Conservation (phyloP, 768 basidiomycete genomes). For the Epithele typhae region DNA sequence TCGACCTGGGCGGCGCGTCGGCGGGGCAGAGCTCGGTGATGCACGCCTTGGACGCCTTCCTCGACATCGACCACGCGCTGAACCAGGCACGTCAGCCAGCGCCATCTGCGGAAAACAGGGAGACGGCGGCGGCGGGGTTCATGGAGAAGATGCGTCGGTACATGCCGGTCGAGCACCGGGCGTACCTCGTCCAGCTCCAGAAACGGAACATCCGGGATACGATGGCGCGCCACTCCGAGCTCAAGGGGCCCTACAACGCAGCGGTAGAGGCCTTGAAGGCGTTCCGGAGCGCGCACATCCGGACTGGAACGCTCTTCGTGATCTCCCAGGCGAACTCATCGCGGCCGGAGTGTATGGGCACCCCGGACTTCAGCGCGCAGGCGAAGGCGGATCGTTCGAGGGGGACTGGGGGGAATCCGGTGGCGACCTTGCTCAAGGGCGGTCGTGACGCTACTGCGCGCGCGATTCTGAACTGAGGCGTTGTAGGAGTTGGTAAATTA, state of each 20-base stretch:
- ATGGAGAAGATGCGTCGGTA: slow-evolving; percentile 93
- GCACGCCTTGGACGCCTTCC: slow-evolving; percentile 79
- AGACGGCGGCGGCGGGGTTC: slow-evolving; percentile 62
- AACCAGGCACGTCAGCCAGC: slow-evolving; percentile 62
- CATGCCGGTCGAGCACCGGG: slow-evolving; percentile 91
- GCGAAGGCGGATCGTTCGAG: slow-evolving; percentile 46
- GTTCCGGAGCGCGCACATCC: slow-evolving; percentile 86
- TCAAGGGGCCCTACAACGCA: slow-evolving; percentile 74
- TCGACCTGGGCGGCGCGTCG: slow-evolving; percentile 82
- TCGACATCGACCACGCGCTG: slow-evolving; percentile 86
- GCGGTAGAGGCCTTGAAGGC: slow-evolving; percentile 76
- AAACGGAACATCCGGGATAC: slow-evolving; percentile 61
- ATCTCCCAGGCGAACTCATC: slow-evolving; percentile 74
- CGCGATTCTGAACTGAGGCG: too few species aligned
- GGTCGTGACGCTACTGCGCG: slow-evolving; percentile 84
- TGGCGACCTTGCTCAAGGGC: slow-evolving; percentile 80
- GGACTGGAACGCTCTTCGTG: slow-evolving; percentile 83
- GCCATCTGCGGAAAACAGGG: slow-evolving; percentile 62
- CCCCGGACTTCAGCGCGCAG: neutral
- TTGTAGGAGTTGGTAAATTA: too few species aligned
- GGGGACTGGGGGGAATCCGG: slow-evolving; percentile 88
- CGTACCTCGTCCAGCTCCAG: slow-evolving; percentile 71
- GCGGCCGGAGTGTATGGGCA: slow-evolving; percentile 36
- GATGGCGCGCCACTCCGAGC: slow-evolving; percentile 49
- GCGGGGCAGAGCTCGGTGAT: slow-evolving; percentile 94